phyloP scores from a whole-genome alignment of 2,329 filamentous ascomycete species.

The Aspergillus sp. region DNA sequence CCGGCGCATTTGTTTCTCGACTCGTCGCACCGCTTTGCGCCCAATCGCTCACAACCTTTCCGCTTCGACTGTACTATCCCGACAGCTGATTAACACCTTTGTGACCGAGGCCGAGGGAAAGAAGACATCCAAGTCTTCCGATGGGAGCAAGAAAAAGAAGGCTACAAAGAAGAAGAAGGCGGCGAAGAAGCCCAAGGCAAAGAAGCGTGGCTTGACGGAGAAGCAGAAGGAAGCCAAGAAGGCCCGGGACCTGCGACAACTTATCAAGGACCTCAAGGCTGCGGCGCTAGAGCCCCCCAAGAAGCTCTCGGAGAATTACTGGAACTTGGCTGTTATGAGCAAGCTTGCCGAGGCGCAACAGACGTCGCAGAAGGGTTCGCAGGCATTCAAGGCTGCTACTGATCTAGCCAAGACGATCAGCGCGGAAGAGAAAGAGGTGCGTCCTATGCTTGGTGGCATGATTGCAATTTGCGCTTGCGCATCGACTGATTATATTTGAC shows the following conservation, averaged over 20 bases:
- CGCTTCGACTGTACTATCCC: conserved; percentile 15
- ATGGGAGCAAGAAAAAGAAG: conserved; percentile 23
- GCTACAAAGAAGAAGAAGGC: conserved; percentile 13
- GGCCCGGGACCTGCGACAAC: conserved; percentile 27
- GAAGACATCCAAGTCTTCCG: conserved; percentile 18
- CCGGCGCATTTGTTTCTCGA: conserved; percentile 22
- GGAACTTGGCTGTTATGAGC: conserved; percentile 20
- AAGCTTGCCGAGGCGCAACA: conserved; percentile 15
- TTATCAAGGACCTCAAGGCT: conserved; percentile 33
- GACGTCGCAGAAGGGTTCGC: conserved; percentile 2
- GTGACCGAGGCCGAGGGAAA: conserved; percentile 26
- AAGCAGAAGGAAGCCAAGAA: conserved; percentile 29
- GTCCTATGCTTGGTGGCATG: background rate
- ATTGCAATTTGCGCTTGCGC: background rate
- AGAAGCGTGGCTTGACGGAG: conserved; percentile 31
- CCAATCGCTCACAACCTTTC: conserved; percentile 11
- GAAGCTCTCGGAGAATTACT: conserved; percentile 24
- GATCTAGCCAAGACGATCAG: conserved; percentile 15
- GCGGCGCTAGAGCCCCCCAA: conserved; percentile 36
- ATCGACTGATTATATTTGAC: conserved; percentile 10
- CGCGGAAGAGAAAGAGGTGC: conserved; percentile 23
- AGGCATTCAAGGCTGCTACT: conserved; percentile 19
- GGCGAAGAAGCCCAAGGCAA: conserved; percentile 20
- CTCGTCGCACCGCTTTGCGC: conserved; percentile 13
- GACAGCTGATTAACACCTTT: conserved; percentile 26